Evolutionary conservation across 768 basidiomycete genomes (phyloP).

Genomic region (Inosperma sp.): DNA sequence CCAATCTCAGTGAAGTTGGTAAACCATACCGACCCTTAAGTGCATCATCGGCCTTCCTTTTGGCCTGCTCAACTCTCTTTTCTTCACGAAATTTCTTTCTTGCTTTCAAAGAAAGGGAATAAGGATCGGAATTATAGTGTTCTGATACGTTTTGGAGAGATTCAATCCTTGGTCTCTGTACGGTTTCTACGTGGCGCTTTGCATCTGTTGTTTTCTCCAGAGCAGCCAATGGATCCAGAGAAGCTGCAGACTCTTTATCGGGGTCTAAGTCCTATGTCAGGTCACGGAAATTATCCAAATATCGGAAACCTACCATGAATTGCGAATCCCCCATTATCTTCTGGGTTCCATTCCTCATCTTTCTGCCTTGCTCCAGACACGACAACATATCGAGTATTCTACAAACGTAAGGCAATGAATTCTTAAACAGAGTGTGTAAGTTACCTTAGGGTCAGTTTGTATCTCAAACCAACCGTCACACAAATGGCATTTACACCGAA

Average conservation of each 20-base stretch:
- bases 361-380: conserved; percentile 90
- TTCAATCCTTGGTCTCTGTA: conserved; percentile 77
- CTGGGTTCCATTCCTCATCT: conserved; percentile 95
- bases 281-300: neutral
- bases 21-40: conserved; percentile 76
- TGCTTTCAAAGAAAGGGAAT: conserved; percentile 65
- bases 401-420: neutral
- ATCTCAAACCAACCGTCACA: conserved; percentile 99
- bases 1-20: conserved; percentile 59
- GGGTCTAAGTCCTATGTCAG: conserved; percentile 16
- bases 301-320: conserved; percentile 61
- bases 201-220: conserved; percentile 86
- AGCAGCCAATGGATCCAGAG: conserved; percentile 80
- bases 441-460: conserved; percentile 92
- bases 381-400: conserved; percentile 97
- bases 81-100: conserved; percentile 82
- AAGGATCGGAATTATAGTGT: conserved; percentile 82
- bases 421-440: neutral
- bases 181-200: conserved; percentile 64
- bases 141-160: conserved; percentile 74
- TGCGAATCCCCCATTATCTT: conserved; percentile 91
- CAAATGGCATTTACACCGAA: conserved; percentile 96
- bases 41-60: conserved; percentile 62
- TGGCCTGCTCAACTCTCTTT: conserved; percentile 74
- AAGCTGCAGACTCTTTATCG: conserved; percentile 66